A percentile compares a stretch with the other conserved stretches of the same genome.
Conservation (phyloP, 805 yeast genomes). For the Geotrichum ghanense region DNA sequence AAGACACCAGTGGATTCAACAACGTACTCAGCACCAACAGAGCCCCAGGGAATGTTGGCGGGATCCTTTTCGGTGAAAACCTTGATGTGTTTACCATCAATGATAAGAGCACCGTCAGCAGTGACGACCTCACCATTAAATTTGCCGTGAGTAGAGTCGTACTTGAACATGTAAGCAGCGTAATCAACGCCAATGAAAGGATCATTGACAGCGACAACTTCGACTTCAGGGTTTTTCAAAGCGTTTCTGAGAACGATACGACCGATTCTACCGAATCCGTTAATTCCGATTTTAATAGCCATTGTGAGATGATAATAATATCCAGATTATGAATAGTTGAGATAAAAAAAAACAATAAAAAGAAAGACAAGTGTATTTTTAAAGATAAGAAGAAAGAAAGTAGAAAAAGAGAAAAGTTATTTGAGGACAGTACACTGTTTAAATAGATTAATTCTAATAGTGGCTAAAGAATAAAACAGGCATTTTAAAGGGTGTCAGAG, state of each 20-base stretch:
- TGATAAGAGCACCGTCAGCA: constrained; percentile 42
- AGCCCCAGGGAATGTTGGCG: constrained; percentile 73
- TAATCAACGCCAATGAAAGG: constrained; percentile 79
- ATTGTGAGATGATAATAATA: too few relatives aligned
- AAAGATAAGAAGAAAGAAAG: too few relatives aligned
- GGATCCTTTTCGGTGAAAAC: constrained; percentile 77
- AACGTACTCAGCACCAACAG: constrained; percentile 63
- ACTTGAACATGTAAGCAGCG: constrained; percentile 87
- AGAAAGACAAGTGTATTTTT: too few relatives aligned
- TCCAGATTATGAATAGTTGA: too few relatives aligned
- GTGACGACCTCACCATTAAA: constrained; percentile 55
- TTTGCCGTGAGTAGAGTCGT: constrained; percentile 81
- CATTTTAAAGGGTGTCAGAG: too few relatives aligned
- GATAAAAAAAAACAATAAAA: too few relatives aligned
- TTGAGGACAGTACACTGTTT: too few relatives aligned
- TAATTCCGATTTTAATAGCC: constrained; percentile 61
- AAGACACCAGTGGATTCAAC: constrained; percentile 88
- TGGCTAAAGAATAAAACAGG: too few relatives aligned
- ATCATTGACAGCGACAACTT: constrained; percentile 74
- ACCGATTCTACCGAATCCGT: constrained; percentile 89
- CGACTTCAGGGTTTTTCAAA: constrained; percentile 52
- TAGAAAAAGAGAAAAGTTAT: too few relatives aligned
- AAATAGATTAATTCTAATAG: too few relatives aligned
- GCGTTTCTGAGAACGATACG: constrained; percentile 75
- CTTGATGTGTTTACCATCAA: constrained; percentile 51